A percentile compares a stretch with the other conserved stretches of the same genome.
phyloP scores from a whole-genome alignment of 2,329 filamentous ascomycete genomes.

The Aspergillus vadensis region DNA sequence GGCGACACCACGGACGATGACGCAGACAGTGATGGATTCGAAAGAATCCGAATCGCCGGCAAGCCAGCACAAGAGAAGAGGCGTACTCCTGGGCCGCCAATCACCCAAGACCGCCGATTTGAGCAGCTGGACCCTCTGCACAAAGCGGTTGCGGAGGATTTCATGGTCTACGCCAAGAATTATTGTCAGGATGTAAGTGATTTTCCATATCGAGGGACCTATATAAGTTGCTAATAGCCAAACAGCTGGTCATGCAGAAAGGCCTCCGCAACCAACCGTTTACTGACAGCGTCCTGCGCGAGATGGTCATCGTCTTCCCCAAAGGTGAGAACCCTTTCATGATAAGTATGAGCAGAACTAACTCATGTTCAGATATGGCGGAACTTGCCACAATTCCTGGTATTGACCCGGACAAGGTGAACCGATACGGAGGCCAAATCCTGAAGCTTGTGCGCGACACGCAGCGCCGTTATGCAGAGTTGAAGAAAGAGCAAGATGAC shows the following conservation, averaged over 20 bases:
- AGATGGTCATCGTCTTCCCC: constrained; percentile 53
- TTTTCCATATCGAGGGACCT: background rate
- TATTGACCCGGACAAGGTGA: constrained; percentile 49
- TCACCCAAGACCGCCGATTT: constrained; percentile 47
- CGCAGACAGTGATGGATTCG: constrained; percentile 47
- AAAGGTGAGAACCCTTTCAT: constrained; percentile 33
- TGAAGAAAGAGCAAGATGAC: constrained; percentile 47
- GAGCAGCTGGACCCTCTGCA: constrained; percentile 46
- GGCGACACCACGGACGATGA: constrained; percentile 35
- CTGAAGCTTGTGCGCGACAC: constrained; percentile 45
- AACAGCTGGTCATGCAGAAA: constrained; percentile 47
- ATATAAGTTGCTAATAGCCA: background rate
- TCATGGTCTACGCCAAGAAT: constrained; percentile 48
- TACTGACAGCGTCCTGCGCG: constrained; percentile 48
- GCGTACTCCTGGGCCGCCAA: constrained; percentile 47
- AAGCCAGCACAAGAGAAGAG: constrained; percentile 29
- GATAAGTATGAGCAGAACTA: constrained; percentile 7
- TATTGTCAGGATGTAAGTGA: constrained; percentile 44
- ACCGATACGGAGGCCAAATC: constrained; percentile 47
- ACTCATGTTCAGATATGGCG: constrained; percentile 33
- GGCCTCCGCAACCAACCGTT: constrained; percentile 50
- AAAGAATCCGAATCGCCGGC: constrained; percentile 41
- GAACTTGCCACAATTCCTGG: constrained; percentile 44
- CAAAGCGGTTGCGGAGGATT: constrained; percentile 50
- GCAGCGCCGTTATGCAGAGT: constrained; percentile 44